phyloP scores from a whole-genome alignment of 73 alveolate species.

The Uronychia setigera region DNA sequence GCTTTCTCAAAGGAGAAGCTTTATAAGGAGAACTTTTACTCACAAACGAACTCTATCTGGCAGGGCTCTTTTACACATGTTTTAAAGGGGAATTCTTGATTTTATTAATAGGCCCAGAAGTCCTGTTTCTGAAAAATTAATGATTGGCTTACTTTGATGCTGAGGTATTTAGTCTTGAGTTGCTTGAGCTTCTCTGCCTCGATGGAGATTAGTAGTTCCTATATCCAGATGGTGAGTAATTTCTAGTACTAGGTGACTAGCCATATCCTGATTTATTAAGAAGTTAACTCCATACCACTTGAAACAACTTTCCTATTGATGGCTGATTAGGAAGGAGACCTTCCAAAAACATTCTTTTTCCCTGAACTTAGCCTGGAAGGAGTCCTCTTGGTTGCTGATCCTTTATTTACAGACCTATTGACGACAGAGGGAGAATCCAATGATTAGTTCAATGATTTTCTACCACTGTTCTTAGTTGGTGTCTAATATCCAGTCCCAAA shows the following conservation, averaged over 20 bases:
- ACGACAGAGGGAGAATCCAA: not conserved
- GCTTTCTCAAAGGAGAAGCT: not conserved
- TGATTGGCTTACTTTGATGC: not conserved
- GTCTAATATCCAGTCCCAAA: no score
- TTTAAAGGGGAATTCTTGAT: not conserved
- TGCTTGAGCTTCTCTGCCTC: not conserved
- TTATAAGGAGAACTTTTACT: not conserved
- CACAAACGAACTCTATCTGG: not conserved
- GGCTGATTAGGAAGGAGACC: not conserved
- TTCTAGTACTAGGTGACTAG: not conserved
- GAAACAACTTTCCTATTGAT: not conserved
- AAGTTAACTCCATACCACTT: not conserved
- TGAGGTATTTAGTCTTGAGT: no score
- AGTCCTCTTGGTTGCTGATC: not conserved
- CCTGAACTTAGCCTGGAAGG: not conserved
- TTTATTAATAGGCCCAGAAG: not conserved
- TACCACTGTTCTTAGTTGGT: not conserved
- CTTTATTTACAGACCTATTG: not conserved
- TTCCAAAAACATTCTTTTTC: no score
- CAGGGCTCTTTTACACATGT: not conserved
- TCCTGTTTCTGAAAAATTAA: not conserved
- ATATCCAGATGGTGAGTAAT: not conserved
- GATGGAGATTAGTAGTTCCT: not conserved
- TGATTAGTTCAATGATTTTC: not conserved
- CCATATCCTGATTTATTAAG: not conserved